phyloP scores from a whole-genome alignment of 352 stramenopile genomes.

The Plasmopara muralis region DNA sequence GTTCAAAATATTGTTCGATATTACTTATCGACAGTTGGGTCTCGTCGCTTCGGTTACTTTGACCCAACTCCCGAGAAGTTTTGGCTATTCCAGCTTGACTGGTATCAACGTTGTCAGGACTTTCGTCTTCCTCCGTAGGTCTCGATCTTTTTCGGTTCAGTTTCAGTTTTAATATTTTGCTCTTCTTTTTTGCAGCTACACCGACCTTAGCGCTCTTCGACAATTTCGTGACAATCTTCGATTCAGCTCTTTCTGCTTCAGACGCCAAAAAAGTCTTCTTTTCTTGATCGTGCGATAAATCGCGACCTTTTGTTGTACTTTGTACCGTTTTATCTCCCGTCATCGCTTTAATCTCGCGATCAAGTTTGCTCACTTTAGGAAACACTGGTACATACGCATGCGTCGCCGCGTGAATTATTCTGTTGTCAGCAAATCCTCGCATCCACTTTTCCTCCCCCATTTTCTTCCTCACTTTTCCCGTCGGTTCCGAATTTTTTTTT shows the following conservation, averaged over 20 bases:
- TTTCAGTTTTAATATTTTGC: neutral
- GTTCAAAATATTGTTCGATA: neutral
- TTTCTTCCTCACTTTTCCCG: slow-evolving; percentile 22
- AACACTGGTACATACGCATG: slow-evolving; percentile 15
- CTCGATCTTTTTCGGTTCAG: slow-evolving; percentile 3
- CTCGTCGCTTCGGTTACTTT: neutral
- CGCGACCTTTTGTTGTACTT: neutral
- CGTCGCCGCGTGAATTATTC: slow-evolving; percentile 27
- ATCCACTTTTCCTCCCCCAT: slow-evolving; percentile 37
- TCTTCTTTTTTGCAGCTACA: neutral
- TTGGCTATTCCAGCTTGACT: neutral
- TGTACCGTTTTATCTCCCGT: neutral
- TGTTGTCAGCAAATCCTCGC: slow-evolving; percentile 37
- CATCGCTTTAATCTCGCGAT: neutral
- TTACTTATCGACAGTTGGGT: slow-evolving; percentile 1
- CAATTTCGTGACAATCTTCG: neutral
- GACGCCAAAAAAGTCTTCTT: neutral
- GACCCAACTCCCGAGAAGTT: neutral
- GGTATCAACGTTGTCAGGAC: slow-evolving; percentile 1
- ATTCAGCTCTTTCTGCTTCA: neutral
- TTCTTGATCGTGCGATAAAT: slow-evolving; percentile 1
- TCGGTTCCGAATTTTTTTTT: slow-evolving; percentile 19
- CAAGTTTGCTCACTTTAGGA: neutral
- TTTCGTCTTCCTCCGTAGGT: slow-evolving; percentile 2
- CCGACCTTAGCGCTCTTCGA: neutral